phyloP scores from a whole-genome alignment of 2,329 filamentous ascomycete species.

The Lithohypha guttulata region DNA sequence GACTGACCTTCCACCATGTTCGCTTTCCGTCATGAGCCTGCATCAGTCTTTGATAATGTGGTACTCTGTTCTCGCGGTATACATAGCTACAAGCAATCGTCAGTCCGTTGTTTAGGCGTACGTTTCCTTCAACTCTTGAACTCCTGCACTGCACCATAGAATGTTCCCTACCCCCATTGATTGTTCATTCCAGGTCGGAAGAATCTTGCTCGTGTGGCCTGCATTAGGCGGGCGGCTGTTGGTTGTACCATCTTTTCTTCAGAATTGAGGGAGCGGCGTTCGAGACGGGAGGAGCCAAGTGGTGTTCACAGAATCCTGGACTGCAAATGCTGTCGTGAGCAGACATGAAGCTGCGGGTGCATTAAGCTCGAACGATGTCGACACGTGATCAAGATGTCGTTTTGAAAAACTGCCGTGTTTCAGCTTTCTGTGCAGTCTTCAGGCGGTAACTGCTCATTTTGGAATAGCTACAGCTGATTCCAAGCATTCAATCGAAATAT shows the following conservation, averaged over 20 bases:
- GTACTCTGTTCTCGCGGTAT: slow-evolving; percentile 57
- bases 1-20: slow-evolving; percentile 59
- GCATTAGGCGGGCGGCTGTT: slow-evolving; percentile 23
- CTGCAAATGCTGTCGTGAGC: background rate
- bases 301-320: background rate
- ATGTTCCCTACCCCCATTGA: slow-evolving; percentile 17
- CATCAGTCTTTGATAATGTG: slow-evolving; percentile 56
- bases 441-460: too few relatives aligned
- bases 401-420: too few relatives aligned
- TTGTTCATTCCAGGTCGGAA: slow-evolving; percentile 18
- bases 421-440: too few relatives aligned
- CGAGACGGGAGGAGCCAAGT: slow-evolving; percentile 6
- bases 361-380: background rate
- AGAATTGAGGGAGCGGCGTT: too few relatives aligned
- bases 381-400: too few relatives aligned
- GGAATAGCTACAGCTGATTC: too few relatives aligned
- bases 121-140: too few relatives aligned
- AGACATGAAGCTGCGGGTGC: too few relatives aligned
- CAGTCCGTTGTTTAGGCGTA: too few relatives aligned
- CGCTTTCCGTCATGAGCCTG: slow-evolving; percentile 56
- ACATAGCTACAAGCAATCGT: slow-evolving; percentile 33
- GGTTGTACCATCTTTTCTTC: slow-evolving; percentile 20
- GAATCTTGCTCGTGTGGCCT: slow-evolving; percentile 20
- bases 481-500: too few relatives aligned
- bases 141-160: too few relatives aligned